Percentiles rank a stretch among this genome's conserved stretches.
Conservation (phyloP, 108 stramenopile genomes). For the Cylindrotheca closterium region DNA sequence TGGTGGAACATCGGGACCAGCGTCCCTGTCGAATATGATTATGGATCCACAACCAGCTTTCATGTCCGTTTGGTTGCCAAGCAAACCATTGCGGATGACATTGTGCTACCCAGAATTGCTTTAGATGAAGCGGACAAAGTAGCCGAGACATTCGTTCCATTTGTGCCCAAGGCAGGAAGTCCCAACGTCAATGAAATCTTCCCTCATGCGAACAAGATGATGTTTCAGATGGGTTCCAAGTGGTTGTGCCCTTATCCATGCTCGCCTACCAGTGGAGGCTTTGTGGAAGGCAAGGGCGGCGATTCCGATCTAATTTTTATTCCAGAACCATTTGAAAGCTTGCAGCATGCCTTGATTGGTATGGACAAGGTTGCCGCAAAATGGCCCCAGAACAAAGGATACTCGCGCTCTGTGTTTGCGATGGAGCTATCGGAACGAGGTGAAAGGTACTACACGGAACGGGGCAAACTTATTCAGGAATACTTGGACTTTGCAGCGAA, state of each 20-base stretch:
- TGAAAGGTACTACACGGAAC: background rate
- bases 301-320: conserved; percentile 5
- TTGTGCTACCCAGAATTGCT: background rate
- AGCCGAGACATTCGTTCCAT: background rate
- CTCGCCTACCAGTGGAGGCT: conserved; percentile 3
- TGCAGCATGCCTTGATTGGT: conserved; percentile 3
- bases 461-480: background rate
- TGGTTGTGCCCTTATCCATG: conserved; percentile 2
- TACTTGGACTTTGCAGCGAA: background rate
- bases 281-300: conserved; percentile 3
- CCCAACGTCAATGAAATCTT: conserved; percentile 1
- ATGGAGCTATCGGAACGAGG: background rate
- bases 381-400: background rate
- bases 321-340: background rate
- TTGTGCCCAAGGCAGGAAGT: background rate
- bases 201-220: background rate
- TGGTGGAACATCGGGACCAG: background rate
- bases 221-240: background rate
- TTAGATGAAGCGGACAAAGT: background rate
- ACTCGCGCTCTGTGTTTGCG: background rate
- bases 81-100: background rate
- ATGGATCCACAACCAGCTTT: conserved; percentile 3
- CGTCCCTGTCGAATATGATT: background rate
- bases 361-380: background rate
- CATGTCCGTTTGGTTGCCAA: background rate